Base-by-base conservation (phyloP, 2,329 filamentous ascomycete genomes). In the Pseudogymnoascus sp. region DNA sequence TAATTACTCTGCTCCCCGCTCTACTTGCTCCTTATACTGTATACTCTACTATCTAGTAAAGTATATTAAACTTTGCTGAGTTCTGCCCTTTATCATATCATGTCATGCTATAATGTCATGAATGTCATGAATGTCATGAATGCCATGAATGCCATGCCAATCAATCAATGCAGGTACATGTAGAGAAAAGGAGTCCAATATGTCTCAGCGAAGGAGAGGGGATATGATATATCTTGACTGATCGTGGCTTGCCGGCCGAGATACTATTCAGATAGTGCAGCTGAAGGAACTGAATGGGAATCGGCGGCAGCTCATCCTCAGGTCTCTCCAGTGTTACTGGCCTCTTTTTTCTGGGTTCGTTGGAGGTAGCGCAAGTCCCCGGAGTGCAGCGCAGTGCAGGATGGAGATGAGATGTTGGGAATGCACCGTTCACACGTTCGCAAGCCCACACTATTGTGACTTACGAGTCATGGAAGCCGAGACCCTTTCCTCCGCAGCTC, bases 391-490 rank as follows among this genome's bases (percentile, higher is more conserved):
- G 44, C 44, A 53, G 24, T 14, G 24, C 14, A 53, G 24, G 24
- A 29, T 53, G 24, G 44, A 31, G 44, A 53, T 16, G 44, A 50
- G 4, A n/a, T 50, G 44, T 50, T 50, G 44, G 44, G 44, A 13
- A 50, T 10, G 44, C 44, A 50, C 44, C 44, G 44, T 50, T 50
- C 44, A 29, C 44, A 50, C 24, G 24, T 53, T 53, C 44, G n/a
- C 44, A 31, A 53, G 44, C 29, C 44, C 44, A 53, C 44, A 53
- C 44, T 53, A 53, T 24, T 53, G 44, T 29, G 10, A 11, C 44
- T 53, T 53, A 53, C 44, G 44, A 53, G 44, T 53, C 44, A 53
- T 53, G 44, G 24, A 53, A 53, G 44, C 44, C 44, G 44, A 53
- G 44, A 53, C 44, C 44, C 44, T 53, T 53, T 53, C 44, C 44